phyloP scores from a whole-genome alignment of 805 yeast genomes.

The Ogataea parapolymorpha region DNA sequence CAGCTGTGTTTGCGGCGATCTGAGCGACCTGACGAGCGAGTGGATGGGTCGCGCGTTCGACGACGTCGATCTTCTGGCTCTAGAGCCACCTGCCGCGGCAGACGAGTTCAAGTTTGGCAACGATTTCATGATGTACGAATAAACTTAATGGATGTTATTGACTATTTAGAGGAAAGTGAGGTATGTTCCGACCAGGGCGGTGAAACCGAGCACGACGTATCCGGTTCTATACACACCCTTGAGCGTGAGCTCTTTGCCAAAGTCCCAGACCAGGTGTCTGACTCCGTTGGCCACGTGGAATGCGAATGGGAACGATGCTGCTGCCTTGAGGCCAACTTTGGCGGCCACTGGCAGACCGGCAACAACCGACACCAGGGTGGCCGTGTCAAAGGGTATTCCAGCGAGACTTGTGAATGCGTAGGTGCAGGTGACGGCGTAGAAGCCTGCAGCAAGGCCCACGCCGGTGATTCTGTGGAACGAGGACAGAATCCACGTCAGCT shows the following conservation, averaged over 20 bases:
- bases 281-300: slow-evolving; percentile 85
- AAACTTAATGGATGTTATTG: slow-evolving; percentile 4
- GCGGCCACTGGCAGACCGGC: slow-evolving; percentile 62
- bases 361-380: slow-evolving; percentile 49
- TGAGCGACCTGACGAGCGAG: slow-evolving; percentile 5
- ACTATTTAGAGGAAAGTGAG: slow-evolving; percentile 40
- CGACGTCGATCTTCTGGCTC: slow-evolving; percentile 4
- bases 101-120: slow-evolving; percentile 16
- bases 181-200: slow-evolving; percentile 56
- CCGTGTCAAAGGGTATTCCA: slow-evolving; percentile 56
- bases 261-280: slow-evolving; percentile 94
- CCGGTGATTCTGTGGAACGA: slow-evolving; percentile 86
- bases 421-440: slow-evolving; percentile 72
- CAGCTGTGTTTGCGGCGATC: slow-evolving; percentile 4
- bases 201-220: slow-evolving; percentile 70
- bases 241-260: slow-evolving; percentile 72
- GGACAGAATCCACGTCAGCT: slow-evolving; percentile 80
- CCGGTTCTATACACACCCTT: slow-evolving; percentile 94
- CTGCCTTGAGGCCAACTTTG: slow-evolving; percentile 63
- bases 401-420: slow-evolving; percentile 68
- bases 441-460: slow-evolving; percentile 71
- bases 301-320: slow-evolving; percentile 77
- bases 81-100: slow-evolving; percentile 1
- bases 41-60: slow-evolving; percentile 10
- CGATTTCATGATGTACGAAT: slow-evolving; percentile 23